Evolutionary conservation across 2,329 filamentous ascomycete species (phyloP).

Genomic region (Diaporthe capsici): DNA sequence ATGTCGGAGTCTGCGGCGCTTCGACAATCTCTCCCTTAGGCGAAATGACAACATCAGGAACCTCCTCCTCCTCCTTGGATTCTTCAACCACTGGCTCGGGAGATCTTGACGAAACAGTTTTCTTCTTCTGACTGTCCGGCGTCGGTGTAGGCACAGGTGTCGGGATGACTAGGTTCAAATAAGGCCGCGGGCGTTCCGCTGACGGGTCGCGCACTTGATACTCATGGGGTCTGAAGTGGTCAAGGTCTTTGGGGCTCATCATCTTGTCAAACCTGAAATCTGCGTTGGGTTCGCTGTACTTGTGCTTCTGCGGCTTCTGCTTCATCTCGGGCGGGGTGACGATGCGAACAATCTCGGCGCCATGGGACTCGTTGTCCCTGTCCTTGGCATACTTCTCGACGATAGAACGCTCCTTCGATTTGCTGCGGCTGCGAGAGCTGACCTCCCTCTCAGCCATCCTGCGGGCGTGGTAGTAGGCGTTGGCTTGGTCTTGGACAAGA

Average conservation of each 20-base stretch:
- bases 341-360: constrained; percentile 57
- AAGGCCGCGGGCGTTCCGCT: constrained; percentile 68
- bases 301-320: constrained; percentile 58
- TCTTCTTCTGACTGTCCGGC: constrained; percentile 56
- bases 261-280: constrained; percentile 74
- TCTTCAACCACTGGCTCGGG: constrained; percentile 42
- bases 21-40: constrained; percentile 61
- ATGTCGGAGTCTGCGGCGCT: constrained; percentile 53
- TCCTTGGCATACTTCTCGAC: constrained; percentile 67
- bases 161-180: constrained; percentile 73
- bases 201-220: constrained; percentile 63
- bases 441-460: constrained; percentile 68
- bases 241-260: constrained; percentile 67
- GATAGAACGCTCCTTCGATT: constrained; percentile 67
- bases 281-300: constrained; percentile 72
- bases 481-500: constrained; percentile 68
- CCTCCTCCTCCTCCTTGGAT: constrained; percentile 42
- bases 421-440: constrained; percentile 65
- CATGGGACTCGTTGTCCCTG: constrained; percentile 50
- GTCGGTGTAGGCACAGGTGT: constrained; percentile 69
- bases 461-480: constrained; percentile 70
- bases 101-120: constrained; percentile 41
- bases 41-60: constrained; percentile 53
- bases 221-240: constrained; percentile 47
- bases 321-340: constrained; percentile 69